Conservation (phyloP, 2,329 filamentous ascomycete species). For the Alternaria postmessia region DNA sequence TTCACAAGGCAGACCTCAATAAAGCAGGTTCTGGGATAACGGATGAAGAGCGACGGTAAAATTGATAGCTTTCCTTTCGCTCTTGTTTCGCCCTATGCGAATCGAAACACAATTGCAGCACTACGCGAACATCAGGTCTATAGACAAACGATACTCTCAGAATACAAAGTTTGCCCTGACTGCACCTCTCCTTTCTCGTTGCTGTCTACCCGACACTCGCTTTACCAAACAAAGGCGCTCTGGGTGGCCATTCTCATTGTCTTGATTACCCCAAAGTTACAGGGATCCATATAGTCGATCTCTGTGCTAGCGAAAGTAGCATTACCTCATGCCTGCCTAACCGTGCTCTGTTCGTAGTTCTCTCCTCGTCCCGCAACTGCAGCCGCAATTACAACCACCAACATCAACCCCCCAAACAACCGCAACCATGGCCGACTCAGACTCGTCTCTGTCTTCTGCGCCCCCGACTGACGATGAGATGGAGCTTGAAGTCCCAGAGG, state of each 20-base stretch:
- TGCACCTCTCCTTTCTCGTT: background rate
- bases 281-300: conserved; percentile 27
- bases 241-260: conserved; percentile 3
- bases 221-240: background rate
- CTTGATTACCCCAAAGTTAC: conserved; percentile 19
- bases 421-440: conserved; percentile 62
- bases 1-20: background rate
- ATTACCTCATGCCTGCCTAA: conserved; percentile 50
- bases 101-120: background rate
- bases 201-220: background rate
- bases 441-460: conserved; percentile 65
- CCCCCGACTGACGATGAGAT: conserved; percentile 67
- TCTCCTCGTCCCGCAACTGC: conserved; percentile 27
- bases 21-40: background rate
- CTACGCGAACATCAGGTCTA: background rate
- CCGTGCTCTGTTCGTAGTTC: conserved; percentile 38
- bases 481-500: conserved; percentile 35
- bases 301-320: conserved; percentile 42
- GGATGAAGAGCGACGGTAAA: background rate
- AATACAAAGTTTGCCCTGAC: background rate
- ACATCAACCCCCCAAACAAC: conserved; percentile 29
- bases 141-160: conserved; percentile 4
- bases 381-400: conserved; percentile 30
- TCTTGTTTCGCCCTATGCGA: background rate
- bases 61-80: background rate